Conservation (phyloP, 2,329 filamentous ascomycete genomes). For the Magnaporthales sp. region DNA sequence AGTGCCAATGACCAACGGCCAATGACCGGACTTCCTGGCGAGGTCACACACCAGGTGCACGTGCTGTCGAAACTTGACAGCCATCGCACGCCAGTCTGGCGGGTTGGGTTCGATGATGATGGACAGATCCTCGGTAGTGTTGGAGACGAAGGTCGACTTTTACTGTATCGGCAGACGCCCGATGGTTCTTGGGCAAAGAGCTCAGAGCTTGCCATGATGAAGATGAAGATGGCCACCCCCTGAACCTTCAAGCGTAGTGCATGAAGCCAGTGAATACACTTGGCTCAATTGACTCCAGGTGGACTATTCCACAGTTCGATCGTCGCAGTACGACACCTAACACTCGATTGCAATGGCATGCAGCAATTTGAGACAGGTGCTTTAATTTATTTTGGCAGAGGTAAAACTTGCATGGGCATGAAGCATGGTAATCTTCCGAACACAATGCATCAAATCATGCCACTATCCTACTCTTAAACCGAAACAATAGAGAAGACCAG, state of each 20-base stretch:
- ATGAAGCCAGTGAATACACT: not conserved
- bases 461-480: not conserved
- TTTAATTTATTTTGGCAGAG: not conserved
- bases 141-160: slow-evolving; percentile 63
- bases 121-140: slow-evolving; percentile 68
- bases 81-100: slow-evolving; percentile 65
- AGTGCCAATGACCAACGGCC: slow-evolving; percentile 38
- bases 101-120: slow-evolving; percentile 59
- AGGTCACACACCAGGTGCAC: slow-evolving; percentile 53
- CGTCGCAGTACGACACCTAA: not conserved
- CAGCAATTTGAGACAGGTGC: not conserved
- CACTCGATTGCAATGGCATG: not conserved
- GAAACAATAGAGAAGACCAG: too few species aligned
- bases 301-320: not conserved
- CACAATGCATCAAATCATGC: not conserved
- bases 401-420: not conserved
- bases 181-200: slow-evolving; percentile 51
- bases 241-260: not conserved
- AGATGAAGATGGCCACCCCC: slow-evolving; percentile 41
- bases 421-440: not conserved
- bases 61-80: slow-evolving; percentile 60
- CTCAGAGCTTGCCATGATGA: slow-evolving; percentile 49
- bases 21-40: slow-evolving; percentile 51
- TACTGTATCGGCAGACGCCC: slow-evolving; percentile 53
- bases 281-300: not conserved